phyloP scores from a whole-genome alignment of 2,329 filamentous ascomycete species.

The Daldinia eschscholtzii region DNA sequence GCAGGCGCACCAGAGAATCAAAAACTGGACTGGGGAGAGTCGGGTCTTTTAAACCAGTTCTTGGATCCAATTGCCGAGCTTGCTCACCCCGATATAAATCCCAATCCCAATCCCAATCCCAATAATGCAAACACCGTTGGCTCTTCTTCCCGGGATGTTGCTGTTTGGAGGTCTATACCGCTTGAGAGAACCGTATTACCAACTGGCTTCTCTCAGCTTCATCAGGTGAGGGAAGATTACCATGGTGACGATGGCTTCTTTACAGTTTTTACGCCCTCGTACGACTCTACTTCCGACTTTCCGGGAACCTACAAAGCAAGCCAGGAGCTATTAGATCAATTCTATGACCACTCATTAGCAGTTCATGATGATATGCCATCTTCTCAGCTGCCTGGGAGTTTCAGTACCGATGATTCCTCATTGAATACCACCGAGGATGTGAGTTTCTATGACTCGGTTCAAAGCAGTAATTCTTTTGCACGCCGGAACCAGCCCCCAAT shows the following conservation, averaged over 20 bases:
- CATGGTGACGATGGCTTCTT: constrained; percentile 61
- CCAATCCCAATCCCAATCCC: neutral
- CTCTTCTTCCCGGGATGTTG: constrained; percentile 48
- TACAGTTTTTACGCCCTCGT: constrained; percentile 58
- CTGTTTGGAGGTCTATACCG: constrained; percentile 68
- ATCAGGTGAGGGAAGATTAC: constrained; percentile 53
- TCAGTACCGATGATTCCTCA: constrained; percentile 53
- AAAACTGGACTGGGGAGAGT: constrained; percentile 45
- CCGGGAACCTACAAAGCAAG: constrained; percentile 52
- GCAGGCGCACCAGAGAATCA: constrained; percentile 48
- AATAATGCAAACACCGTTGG: constrained; percentile 34
- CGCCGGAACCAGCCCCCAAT: constrained; percentile 44
- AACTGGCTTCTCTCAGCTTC: constrained; percentile 67
- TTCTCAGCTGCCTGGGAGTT: constrained; percentile 64
- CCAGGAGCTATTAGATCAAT: constrained; percentile 66
- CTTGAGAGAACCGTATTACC: constrained; percentile 60
- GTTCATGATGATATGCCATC: constrained; percentile 75
- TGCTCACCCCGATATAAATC: constrained; percentile 21
- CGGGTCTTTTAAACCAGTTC: constrained; percentile 63
- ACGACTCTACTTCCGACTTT: constrained; percentile 45
- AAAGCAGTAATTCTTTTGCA: constrained; percentile 39
- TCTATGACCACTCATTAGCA: constrained; percentile 83
- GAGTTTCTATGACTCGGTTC: constrained; percentile 52
- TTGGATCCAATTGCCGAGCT: constrained; percentile 54
- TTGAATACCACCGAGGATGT: constrained; percentile 54